A percentile compares a stretch with the other conserved stretches of the same genome.
Conservation (phyloP, 2,329 filamentous ascomycete genomes). For the Acephala macrosclerotiorum region DNA sequence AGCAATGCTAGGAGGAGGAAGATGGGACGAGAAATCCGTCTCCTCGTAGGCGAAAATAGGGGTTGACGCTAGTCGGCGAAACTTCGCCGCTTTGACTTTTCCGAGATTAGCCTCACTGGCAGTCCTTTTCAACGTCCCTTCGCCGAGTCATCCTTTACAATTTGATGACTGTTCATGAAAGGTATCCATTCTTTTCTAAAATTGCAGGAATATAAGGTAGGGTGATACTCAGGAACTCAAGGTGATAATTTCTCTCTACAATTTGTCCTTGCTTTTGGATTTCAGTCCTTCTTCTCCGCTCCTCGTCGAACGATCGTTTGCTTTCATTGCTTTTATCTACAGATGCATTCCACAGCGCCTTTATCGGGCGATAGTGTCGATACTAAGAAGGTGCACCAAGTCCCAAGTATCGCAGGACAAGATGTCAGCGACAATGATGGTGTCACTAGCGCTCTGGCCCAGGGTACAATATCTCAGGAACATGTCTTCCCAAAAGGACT, state of each 20-base stretch:
- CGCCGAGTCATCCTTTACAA: neutral
- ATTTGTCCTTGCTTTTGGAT: neutral
- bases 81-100: neutral
- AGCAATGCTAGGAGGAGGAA: neutral
- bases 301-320: neutral
- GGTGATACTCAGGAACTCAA: neutral
- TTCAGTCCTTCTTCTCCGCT: neutral
- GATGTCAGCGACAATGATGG: neutral
- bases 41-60: constrained; percentile 5
- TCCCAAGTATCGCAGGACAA: neutral
- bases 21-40: neutral
- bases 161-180: neutral
- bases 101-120: neutral
- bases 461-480: neutral
- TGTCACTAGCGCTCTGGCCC: neutral
- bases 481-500: neutral
- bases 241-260: neutral
- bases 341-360: neutral
- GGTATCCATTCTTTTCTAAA: neutral
- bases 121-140: neutral
- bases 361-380: neutral
- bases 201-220: neutral
- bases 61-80: neutral
- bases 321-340: neutral
- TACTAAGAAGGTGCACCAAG: neutral